phyloP scores from a whole-genome alignment of 352 stramenopile genomes.

The Globisporangium cylindrosporum region DNA sequence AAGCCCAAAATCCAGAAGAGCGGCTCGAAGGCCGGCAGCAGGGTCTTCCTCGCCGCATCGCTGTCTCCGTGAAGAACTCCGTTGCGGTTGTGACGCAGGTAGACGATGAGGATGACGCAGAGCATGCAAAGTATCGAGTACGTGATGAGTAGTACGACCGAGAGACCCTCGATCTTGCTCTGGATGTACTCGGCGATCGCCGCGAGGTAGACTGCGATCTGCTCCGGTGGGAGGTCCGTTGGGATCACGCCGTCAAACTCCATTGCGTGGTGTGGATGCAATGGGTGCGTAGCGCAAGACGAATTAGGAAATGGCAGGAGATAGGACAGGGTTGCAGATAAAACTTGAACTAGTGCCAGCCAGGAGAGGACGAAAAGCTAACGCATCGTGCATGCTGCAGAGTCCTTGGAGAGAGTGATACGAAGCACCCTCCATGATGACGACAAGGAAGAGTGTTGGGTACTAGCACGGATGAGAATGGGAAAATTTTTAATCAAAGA shows the following conservation, averaged over 20 bases:
- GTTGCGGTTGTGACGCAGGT: conserved; percentile 43
- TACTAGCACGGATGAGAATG: too few relatives aligned
- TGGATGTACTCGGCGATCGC: conserved; percentile 1
- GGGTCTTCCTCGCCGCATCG: conserved; percentile 33
- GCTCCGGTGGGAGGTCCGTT: neutral
- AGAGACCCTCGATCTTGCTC: conserved; percentile 29
- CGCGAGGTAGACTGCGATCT: neutral
- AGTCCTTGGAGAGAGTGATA: too few relatives aligned
- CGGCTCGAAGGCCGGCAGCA: neutral
- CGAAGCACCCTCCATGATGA: too few relatives aligned
- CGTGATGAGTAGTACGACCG: conserved; percentile 32
- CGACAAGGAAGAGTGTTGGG: too few relatives aligned
- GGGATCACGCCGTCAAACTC: neutral
- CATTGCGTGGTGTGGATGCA: neutral
- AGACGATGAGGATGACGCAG: conserved; percentile 30
- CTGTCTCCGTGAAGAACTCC: conserved; percentile 33
- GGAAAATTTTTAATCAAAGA: too few relatives aligned
- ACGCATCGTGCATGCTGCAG: too few relatives aligned
- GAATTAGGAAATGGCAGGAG: neutral
- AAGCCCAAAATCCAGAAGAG: neutral
- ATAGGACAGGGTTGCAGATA: neutral
- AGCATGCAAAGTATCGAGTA: conserved; percentile 36
- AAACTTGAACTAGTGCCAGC: too few relatives aligned
- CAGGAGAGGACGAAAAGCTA: too few relatives aligned
- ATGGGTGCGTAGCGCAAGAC: neutral